These are phyloP conservation scores for Paramarasmius palmivorus DNA, from an alignment of 1,284 basidiomycete species.

Conservation along the genomic window DNA sequence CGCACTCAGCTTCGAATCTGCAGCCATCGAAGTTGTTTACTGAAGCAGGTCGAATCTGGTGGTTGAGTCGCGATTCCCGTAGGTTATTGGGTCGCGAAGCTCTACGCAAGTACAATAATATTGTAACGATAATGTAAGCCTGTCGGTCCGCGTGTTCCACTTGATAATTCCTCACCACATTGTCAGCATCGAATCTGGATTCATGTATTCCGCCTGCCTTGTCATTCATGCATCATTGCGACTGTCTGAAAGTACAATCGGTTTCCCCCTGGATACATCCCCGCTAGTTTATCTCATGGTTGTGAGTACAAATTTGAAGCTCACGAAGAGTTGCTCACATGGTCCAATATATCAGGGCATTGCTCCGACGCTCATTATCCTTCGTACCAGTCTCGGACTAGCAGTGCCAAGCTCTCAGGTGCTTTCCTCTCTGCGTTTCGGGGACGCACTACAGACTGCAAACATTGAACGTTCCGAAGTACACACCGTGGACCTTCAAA, in stretches of 20 bases:
- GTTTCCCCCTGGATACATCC: neutral
- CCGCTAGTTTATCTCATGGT: neutral
- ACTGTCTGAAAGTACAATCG: neutral
- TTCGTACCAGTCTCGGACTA: neutral
- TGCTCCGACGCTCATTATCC: constrained; percentile 4
- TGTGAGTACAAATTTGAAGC: neutral
- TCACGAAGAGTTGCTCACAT: neutral
- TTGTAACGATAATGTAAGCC: constrained; percentile 1
- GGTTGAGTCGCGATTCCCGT: neutral
- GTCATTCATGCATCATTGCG: neutral
- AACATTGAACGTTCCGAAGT: too few species aligned
- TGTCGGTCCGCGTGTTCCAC: neutral
- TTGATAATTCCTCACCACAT: neutral
- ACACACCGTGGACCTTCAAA: too few species aligned
- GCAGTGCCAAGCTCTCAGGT: too few species aligned
- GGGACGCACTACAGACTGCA: too few species aligned
- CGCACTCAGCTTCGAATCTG: neutral
- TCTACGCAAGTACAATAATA: neutral
- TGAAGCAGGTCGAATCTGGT: constrained; percentile 8
- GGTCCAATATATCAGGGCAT: constrained; percentile 3
- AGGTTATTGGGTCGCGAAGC: neutral
- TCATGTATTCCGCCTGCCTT: neutral
- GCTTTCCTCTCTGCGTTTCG: too few species aligned
- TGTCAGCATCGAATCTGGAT: neutral
- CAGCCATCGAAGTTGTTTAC: neutral